Evolutionary conservation across 768 basidiomycete genomes (phyloP).

Genomic region (Cyclocybe aegerita): DNA sequence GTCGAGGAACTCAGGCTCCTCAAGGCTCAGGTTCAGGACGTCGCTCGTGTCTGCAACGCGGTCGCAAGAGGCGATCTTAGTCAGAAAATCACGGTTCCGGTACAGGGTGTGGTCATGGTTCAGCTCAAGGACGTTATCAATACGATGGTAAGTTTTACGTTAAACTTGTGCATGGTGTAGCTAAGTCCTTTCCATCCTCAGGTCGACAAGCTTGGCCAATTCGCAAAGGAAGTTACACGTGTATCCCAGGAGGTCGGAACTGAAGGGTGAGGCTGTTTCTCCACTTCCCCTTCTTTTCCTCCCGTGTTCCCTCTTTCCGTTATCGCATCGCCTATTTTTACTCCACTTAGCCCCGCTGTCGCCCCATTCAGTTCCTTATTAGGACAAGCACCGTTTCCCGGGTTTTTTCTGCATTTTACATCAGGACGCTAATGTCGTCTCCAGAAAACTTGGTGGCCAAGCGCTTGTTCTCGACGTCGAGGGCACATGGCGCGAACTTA

Average conservation of each 20-base stretch:
- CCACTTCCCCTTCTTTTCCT: not conserved
- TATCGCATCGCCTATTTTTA: not conserved
- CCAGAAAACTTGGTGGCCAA: constrained; percentile 83
- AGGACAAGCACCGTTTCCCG: not conserved
- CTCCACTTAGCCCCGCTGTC: constrained; percentile 1
- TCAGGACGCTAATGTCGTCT: not conserved
- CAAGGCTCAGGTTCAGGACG: constrained; percentile 83
- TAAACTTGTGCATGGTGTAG: not conserved
- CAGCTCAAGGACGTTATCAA: constrained; percentile 81
- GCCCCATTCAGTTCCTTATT: not conserved
- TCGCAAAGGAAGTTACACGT: constrained; percentile 89
- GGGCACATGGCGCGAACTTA: constrained; percentile 87
- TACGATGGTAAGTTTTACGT: constrained; percentile 40
- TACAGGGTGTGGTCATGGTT: constrained; percentile 77
- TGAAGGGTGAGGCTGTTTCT: constrained; percentile 49
- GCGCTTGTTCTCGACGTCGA: constrained; percentile 86
- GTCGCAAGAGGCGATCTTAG: constrained; percentile 75
- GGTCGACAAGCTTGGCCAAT: constrained; percentile 69
- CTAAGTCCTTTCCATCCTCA: constrained; percentile 3
- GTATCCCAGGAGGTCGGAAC: constrained; percentile 84
- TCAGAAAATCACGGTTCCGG: constrained; percentile 77
- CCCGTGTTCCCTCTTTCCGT: not conserved
- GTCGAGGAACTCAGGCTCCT: constrained; percentile 76
- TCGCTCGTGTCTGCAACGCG: constrained; percentile 78
- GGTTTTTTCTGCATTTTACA: not conserved